A percentile compares a stretch with the other conserved stretches of the same genome.
These are phyloP conservation scores for Parastagonospora nodorum DNA, from an alignment of 2,329 filamentous ascomycete genomes.

Conservation along the genomic window DNA sequence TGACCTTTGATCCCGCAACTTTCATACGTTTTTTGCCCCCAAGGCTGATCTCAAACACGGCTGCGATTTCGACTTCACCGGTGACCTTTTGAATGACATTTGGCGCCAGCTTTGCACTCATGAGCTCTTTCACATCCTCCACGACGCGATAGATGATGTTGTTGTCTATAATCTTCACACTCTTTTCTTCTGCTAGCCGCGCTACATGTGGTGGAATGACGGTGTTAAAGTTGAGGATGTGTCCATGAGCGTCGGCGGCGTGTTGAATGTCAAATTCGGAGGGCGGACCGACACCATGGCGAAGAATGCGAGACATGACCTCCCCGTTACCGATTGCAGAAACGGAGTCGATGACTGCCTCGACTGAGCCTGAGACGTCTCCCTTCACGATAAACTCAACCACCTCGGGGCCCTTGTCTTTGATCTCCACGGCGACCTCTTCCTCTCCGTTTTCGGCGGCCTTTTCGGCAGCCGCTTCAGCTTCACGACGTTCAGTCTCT, in stretches of 20 bases:
- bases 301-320: slow-evolving; percentile 76
- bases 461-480: slow-evolving; percentile 55
- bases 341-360: slow-evolving; percentile 82
- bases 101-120: slow-evolving; percentile 73
- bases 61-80: slow-evolving; percentile 84
- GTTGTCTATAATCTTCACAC: slow-evolving; percentile 80
- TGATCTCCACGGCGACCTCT: slow-evolving; percentile 32
- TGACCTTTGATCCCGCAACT: slow-evolving; percentile 85
- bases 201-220: slow-evolving; percentile 69
- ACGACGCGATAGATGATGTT: slow-evolving; percentile 83
- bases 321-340: slow-evolving; percentile 82
- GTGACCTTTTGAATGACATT: slow-evolving; percentile 71
- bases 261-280: slow-evolving; percentile 89
- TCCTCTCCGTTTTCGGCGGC: slow-evolving; percentile 28
- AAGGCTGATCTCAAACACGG: slow-evolving; percentile 83
- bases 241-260: slow-evolving; percentile 74
- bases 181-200: slow-evolving; percentile 69
- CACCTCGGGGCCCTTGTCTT: slow-evolving; percentile 56
- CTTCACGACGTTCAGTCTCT: slow-evolving; percentile 66
- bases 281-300: slow-evolving; percentile 76
- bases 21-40: slow-evolving; percentile 72
- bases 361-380: slow-evolving; percentile 91
- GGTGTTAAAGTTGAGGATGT: slow-evolving; percentile 87
- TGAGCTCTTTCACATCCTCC: slow-evolving; percentile 70
- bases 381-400: slow-evolving; percentile 89